phyloP scores from a whole-genome alignment of 441 rosid species.

The Melianthus villosus region DNA sequence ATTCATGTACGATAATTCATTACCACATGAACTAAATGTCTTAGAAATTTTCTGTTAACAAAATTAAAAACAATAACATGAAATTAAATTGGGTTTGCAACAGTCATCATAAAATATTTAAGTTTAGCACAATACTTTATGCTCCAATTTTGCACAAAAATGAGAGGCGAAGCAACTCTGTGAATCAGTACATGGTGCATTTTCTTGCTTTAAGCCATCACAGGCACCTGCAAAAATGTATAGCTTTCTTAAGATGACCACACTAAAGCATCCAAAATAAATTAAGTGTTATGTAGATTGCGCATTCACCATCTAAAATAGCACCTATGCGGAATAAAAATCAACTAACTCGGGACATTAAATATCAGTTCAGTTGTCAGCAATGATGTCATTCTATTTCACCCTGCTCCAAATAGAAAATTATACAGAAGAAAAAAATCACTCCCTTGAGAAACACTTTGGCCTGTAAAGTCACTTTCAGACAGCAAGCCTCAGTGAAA shows the following conservation, averaged over 20 bases:
- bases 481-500: no score
- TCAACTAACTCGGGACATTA: no score
- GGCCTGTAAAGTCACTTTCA: no score
- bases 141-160: constrained; percentile 31
- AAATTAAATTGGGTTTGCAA: constrained; percentile 6
- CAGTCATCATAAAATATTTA: constrained; percentile 7
- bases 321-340: not conserved
- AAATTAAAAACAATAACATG: constrained; percentile 11
- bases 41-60: constrained; percentile 30
- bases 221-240: constrained; percentile 22
- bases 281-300: not conserved
- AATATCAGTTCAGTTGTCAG: no score
- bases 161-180: constrained; percentile 28
- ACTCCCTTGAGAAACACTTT: no score
- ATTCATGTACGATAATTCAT: constrained; percentile 25
- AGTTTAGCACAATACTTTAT: constrained; percentile 26
- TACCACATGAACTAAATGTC: constrained; percentile 19
- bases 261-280: not conserved
- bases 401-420: no score
- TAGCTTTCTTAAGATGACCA: not conserved
- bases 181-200: constrained; percentile 18
- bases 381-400: no score
- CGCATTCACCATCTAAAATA: no score
- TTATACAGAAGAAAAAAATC: no score
- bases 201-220: constrained; percentile 21